These are phyloP conservation scores for Pisolithus sp. DNA, from an alignment of 768 basidiomycete species.

Conservation along the genomic window DNA sequence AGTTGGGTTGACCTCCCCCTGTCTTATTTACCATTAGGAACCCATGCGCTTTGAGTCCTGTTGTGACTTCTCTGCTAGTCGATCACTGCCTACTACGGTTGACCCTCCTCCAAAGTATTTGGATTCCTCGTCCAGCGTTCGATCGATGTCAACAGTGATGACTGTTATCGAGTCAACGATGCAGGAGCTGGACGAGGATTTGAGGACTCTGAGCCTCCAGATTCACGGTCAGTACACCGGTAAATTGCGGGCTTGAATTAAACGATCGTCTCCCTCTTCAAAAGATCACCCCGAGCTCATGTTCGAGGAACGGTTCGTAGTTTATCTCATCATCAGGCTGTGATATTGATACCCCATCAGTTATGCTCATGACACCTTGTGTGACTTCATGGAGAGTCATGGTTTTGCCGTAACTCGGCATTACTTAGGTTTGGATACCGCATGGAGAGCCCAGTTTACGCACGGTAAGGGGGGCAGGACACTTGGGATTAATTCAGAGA, in stretches of 20 bases:
- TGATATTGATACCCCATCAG: conserved; percentile 30
- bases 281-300: conserved; percentile 62
- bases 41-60: conserved; percentile 34
- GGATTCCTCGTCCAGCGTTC: conserved; percentile 11
- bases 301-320: conserved; percentile 57
- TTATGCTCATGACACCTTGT: conserved; percentile 65
- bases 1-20: conserved; percentile 7
- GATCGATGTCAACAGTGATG: conserved; percentile 33
- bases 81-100: conserved; percentile 7
- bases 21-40: conserved; percentile 1
- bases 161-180: conserved; percentile 49
- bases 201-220: conserved; percentile 60
- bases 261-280: conserved; percentile 1
- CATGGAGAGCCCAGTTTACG: conserved; percentile 70
- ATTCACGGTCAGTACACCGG: conserved; percentile 54
- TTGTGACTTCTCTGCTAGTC: conserved; percentile 38
- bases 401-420: conserved; percentile 68
- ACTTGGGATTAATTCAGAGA: conserved; percentile 76
- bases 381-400: conserved; percentile 57
- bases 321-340: background rate
- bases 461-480: conserved; percentile 55
- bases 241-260: conserved; percentile 3
- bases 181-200: conserved; percentile 42
- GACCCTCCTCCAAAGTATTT: conserved; percentile 41
- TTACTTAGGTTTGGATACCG: conserved; percentile 67